Evolutionary conservation across 768 basidiomycete genomes (phyloP).

Genomic region (Leccinum variicolor): DNA sequence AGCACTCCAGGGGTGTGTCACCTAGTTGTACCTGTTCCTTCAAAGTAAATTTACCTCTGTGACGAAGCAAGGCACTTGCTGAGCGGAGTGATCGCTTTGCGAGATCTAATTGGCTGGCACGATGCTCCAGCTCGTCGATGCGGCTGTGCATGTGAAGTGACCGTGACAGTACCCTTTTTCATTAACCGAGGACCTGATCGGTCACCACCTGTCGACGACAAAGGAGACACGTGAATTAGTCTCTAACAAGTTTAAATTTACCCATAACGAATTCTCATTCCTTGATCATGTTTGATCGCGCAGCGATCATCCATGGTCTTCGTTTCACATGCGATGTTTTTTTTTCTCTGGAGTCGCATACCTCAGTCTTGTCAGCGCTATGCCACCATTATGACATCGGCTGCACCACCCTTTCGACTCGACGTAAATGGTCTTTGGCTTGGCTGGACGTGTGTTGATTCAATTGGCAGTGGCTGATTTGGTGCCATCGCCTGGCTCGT

Average conservation of each 20-base stretch:
- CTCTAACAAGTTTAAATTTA: not conserved
- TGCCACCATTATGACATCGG: not conserved
- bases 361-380: not conserved
- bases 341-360: not conserved
- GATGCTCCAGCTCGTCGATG: not conserved
- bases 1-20: not conserved
- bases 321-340: not conserved
- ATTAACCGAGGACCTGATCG: not conserved
- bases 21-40: not conserved
- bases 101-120: not conserved
- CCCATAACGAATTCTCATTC: not conserved
- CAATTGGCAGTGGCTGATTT: not conserved
- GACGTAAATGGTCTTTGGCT: not conserved
- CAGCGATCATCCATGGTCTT: conserved; percentile 10
- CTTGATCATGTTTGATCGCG: conserved; percentile 17
- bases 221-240: not conserved
- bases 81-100: not conserved
- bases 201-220: not conserved
- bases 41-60: not conserved
- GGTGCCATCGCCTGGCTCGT: conserved; percentile 11
- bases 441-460: not conserved
- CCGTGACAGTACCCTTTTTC: not conserved
- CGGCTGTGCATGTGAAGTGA: not conserved
- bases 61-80: no score
- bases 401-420: not conserved